Evolutionary conservation across 345 rosid species (phyloP), one percentile per base, ranked within the genome.

Genomic region (Geranium rotundifolium): DNA sequence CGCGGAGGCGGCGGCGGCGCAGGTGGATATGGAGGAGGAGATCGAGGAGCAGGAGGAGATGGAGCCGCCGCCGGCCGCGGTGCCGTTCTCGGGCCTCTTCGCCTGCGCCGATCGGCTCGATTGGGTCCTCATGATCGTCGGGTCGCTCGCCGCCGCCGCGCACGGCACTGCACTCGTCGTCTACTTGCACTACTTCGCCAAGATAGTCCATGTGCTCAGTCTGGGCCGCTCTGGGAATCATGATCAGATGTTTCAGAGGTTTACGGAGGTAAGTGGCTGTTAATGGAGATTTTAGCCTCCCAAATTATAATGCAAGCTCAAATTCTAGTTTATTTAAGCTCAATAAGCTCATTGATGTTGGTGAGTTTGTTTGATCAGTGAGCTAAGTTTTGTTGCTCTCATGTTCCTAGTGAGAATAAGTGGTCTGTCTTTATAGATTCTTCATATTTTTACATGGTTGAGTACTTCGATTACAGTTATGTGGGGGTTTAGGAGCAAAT

Each of bases 41-140:
- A 79, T 83, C 73, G 97, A 31, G 37, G 37, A 31, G 37, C 37
- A 31, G 37, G 37, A 31, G 37, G 37, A 90, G 72, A 80, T 86
- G 66, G 99, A 93, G 75, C 89, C 88, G 58, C 97, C 97, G 14
- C 99, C 99, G 0, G 92, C 97, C 0, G 99, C 99, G 15, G 99
- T 93, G 20, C 97, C 99, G 1, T 93, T 93, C 80, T 80, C 96
- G 9, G 29, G 73, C 69, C 82, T 93, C 29, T 93, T 93, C 20
- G 81, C 88, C 0, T 93, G 95, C 63, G 97, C 99, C 0, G 99
- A 93, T 74, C 76, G 76, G 5, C 74, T 93, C 39, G 99, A 93
- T 64, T 89, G 91, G 96, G 79, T 57, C n/a, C 86, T 89, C 56
- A 87, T 89, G 96, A 17, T 83, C 17, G 71, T 83, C 2, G 96